Conservation (phyloP, 2,329 filamentous ascomycete species). For the Coniochaeta ligniaria region DNA sequence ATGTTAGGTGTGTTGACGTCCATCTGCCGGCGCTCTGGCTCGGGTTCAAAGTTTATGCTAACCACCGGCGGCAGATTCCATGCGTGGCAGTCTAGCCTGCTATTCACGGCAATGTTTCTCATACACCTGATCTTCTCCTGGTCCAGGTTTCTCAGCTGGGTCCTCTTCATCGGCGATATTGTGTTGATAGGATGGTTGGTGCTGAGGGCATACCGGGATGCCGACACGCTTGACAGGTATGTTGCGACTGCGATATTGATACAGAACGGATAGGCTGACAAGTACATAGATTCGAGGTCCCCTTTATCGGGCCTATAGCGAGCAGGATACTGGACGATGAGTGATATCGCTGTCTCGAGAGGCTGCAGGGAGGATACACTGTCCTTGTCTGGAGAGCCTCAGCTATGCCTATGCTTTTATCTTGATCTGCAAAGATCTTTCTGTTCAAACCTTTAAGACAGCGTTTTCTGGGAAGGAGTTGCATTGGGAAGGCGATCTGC, state of each 20-base stretch:
- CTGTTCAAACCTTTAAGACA: not conserved
- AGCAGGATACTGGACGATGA: slow-evolving; percentile 90
- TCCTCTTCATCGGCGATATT: slow-evolving; percentile 71
- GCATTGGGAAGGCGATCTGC: not conserved
- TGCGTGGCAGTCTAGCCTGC: slow-evolving; percentile 85
- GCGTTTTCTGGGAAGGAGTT: not conserved
- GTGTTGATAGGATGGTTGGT: slow-evolving; percentile 69
- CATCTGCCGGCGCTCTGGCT: not conserved
- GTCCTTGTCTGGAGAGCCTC: not conserved
- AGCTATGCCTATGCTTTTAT: not conserved
- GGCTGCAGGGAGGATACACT: not conserved
- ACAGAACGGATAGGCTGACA: slow-evolving; percentile 3
- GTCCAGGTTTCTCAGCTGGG: slow-evolving; percentile 77
- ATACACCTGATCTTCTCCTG: slow-evolving; percentile 82
- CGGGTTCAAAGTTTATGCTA: slow-evolving; percentile 7
- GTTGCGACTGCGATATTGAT: slow-evolving; percentile 5
- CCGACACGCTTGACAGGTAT: slow-evolving; percentile 57
- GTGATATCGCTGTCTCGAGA: slow-evolving; percentile 10
- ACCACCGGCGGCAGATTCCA: slow-evolving; percentile 60
- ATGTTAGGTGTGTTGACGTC: slow-evolving; percentile 64
- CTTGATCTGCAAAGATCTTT: not conserved
- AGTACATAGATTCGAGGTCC: slow-evolving; percentile 67
- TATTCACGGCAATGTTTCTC: slow-evolving; percentile 70
- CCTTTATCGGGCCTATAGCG: slow-evolving; percentile 77
- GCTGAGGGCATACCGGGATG: slow-evolving; percentile 76